Percentiles rank a stretch among this genome's conserved stretches.
phyloP scores from a whole-genome alignment of 352 stramenopile genomes.

The Bremia lactucae region DNA sequence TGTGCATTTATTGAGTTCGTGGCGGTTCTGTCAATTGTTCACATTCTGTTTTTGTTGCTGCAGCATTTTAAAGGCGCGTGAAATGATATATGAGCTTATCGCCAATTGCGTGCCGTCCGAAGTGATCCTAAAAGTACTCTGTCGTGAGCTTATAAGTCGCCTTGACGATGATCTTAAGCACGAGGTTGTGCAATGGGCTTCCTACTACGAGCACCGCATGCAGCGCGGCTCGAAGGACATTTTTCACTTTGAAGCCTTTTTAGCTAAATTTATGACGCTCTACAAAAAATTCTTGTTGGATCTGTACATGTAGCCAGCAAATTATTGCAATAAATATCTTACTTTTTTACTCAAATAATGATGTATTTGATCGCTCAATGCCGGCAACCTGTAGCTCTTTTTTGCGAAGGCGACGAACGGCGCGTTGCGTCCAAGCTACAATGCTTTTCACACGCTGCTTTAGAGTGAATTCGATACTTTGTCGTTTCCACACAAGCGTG shows the following conservation, averaged over 20 bases:
- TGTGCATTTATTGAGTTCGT: neutral
- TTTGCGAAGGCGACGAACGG: no score
- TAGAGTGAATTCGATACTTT: no score
- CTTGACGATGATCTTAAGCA: slow-evolving; percentile 95
- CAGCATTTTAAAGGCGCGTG: slow-evolving; percentile 86
- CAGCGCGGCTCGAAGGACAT: slow-evolving; percentile 95
- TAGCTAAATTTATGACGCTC: slow-evolving; percentile 98
- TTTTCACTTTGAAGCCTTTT: slow-evolving; percentile 98
- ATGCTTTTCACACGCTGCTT: no score
- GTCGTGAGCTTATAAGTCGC: slow-evolving; percentile 87
- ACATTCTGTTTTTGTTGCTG: neutral
- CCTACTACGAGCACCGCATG: slow-evolving; percentile 92
- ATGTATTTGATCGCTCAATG: no score
- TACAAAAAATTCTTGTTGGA: slow-evolving; percentile 98
- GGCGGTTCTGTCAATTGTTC: neutral
- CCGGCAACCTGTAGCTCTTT: no score
- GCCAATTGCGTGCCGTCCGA: slow-evolving; percentile 97
- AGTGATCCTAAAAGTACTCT: slow-evolving; percentile 91
- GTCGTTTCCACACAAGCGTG: no score
- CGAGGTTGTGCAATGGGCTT: slow-evolving; percentile 85
- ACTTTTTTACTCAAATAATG: no score
- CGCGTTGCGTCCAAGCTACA: no score
- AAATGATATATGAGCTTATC: slow-evolving; percentile 98
- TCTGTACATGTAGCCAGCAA: slow-evolving; percentile 67
- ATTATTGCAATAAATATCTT: slow-evolving; percentile 8